These are phyloP conservation scores for Eucalyptus curtisii DNA, from an alignment of 345 rosid species.

Conservation along the genomic window DNA sequence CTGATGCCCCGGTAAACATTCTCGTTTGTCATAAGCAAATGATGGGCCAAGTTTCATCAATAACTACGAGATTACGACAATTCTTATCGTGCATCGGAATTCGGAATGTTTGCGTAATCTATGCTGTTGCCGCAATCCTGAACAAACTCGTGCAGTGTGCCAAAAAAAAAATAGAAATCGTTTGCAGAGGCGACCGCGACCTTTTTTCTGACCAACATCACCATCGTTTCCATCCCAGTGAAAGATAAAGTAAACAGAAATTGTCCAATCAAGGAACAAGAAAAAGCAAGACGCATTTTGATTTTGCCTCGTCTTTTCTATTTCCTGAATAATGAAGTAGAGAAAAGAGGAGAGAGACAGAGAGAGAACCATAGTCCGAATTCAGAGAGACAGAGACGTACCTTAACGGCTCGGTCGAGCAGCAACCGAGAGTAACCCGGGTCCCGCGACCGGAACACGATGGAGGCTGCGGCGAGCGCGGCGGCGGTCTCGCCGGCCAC, in stretches of 20 bases:
- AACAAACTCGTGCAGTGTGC: slow-evolving; percentile 2
- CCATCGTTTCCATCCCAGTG: neutral
- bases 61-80: neutral
- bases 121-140: neutral
- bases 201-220: neutral
- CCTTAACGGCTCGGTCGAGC: slow-evolving; percentile 69
- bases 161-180: neutral
- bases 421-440: slow-evolving; percentile 61
- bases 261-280: neutral
- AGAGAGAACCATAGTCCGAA: neutral
- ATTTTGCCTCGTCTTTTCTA: neutral
- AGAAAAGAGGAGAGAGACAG: neutral
- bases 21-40: neutral
- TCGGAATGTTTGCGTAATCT: neutral
- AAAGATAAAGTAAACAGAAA: neutral
- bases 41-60: neutral
- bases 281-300: neutral
- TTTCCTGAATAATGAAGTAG: neutral
- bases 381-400: slow-evolving; percentile 9
- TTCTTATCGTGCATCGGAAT: neutral
- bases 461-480: slow-evolving; percentile 92
- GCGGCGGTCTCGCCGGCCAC: slow-evolving; percentile 98
- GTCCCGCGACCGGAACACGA: slow-evolving; percentile 82
- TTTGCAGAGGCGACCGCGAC: neutral
- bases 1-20: neutral